Evolutionary conservation across 164 flowering plant species (phyloP), one percentile per base, ranked within the genome.

Genomic region (Tetrastigma voinierianum): DNA sequence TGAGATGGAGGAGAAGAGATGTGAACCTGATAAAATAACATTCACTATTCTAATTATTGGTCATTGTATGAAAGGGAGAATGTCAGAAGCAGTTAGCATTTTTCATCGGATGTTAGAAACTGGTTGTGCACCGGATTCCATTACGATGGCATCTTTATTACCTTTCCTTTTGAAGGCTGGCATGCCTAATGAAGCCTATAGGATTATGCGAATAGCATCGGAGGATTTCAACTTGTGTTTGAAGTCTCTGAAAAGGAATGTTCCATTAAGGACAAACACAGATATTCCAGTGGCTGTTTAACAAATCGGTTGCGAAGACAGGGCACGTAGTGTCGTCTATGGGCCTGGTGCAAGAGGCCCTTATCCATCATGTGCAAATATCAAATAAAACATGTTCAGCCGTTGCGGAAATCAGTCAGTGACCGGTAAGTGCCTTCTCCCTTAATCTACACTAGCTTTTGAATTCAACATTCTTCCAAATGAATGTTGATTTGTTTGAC

Each of bases 41-140:
- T 94, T 77, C 77, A 94, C 96, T 48, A 94, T 90, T 76, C 90
- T 94, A 57, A 90, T 90, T 46, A 74, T 94, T 65, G 98, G 98
- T 65, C 93, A 94, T 64, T 91, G 96, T 73, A 80, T 94, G 98
- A 91, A 94, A 78, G 98, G 96, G 66, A 85, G 90, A 73, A 84
- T 87, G 88, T 43, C 21, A 3, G 96, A 90, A 63, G 97, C 96
- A 62, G 82, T 94, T 59, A 48, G 60, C 66, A 72, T 88, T 45
- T 91, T 82, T 51, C 61, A 86, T 72, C 85, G 85, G 80, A 94
- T 94, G 97, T 32, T 82, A 66, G 65, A 51, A 46, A 70, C 64
- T 57, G 80, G 86, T 32, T 91, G 96, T 76, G 66, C 75, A 13
- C 96, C 95, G 6, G 98, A 94, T 79, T 40, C 64, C 25, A 79